Evolutionary conservation across 129 eudicot genomes (phyloP).

Genomic region (Centaurea solstitialis): DNA sequence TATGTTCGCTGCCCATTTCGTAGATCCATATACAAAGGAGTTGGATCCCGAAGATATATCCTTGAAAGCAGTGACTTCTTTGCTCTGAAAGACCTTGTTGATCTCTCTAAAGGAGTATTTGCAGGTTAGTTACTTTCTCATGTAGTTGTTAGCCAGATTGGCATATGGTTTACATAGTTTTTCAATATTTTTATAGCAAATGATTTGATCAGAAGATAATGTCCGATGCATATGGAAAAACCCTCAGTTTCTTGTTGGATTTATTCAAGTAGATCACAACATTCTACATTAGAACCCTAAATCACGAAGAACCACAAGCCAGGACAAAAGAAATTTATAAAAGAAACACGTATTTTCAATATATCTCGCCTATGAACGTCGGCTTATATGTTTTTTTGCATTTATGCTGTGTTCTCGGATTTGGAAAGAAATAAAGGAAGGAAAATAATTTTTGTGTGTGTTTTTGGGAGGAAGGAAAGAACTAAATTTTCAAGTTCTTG

Average conservation of each 20-base stretch:
- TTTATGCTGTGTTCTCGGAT: too few relatives aligned
- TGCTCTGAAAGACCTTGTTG: conserved; percentile 88
- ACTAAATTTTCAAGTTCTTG: too few relatives aligned
- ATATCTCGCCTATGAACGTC: neutral
- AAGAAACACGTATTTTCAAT: neutral
- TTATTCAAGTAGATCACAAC: neutral
- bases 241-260: too few relatives aligned
- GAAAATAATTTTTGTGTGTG: too few relatives aligned
- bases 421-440: too few relatives aligned
- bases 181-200: neutral
- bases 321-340: neutral
- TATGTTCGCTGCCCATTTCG: conserved; percentile 90
- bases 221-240: neutral
- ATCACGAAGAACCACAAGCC: neutral
- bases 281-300: neutral
- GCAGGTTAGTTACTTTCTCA: conserved; percentile 58
- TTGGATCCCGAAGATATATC: conserved; percentile 85
- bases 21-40: conserved; percentile 75
- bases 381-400: too few relatives aligned
- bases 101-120: conserved; percentile 93
- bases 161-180: neutral
- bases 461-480: too few relatives aligned
- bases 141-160: neutral
- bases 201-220: neutral
- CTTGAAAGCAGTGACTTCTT: conserved; percentile 92